Evolutionary conservation across 2,329 filamentous ascomycete genomes (phyloP).

Genomic region (Pseudohalonectria lignicola): DNA sequence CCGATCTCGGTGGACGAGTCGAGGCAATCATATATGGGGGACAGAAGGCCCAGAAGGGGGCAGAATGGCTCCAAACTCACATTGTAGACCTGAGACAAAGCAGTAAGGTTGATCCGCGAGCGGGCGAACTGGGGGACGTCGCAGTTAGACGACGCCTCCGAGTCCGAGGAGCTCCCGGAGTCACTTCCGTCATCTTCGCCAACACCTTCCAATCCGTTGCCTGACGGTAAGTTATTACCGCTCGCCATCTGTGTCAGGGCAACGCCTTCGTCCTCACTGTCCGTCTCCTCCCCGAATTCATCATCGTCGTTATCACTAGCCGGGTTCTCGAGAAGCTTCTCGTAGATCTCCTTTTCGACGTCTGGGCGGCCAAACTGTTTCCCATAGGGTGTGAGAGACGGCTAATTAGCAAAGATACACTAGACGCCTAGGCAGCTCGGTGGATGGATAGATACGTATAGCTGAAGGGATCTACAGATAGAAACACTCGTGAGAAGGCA

Average conservation of each 20-base stretch:
- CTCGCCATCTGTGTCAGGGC: too few relatives aligned
- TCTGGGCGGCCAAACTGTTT: conserved; percentile 7
- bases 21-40: too few relatives aligned
- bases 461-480: too few relatives aligned
- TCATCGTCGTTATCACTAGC: conserved; percentile 7
- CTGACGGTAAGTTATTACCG: neutral
- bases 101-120: conserved; percentile 42
- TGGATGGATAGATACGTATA: too few relatives aligned
- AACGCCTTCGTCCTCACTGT: conserved; percentile 4
- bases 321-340: conserved; percentile 5
- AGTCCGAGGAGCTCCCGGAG: neutral
- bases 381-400: too few relatives aligned
- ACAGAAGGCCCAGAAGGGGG: too few relatives aligned
- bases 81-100: conserved; percentile 46
- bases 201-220: neutral
- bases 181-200: neutral
- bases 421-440: too few relatives aligned
- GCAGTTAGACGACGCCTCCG: neutral
- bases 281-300: conserved; percentile 1
- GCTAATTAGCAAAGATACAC: too few relatives aligned
- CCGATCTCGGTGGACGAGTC: too few relatives aligned
- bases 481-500: too few relatives aligned
- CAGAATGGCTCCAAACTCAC: conserved; percentile 25
- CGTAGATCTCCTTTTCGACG: conserved; percentile 4
- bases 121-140: conserved; percentile 9